Evolutionary conservation across 768 basidiomycete genomes (phyloP).

Genomic region (Coprinopsis sp.): DNA sequence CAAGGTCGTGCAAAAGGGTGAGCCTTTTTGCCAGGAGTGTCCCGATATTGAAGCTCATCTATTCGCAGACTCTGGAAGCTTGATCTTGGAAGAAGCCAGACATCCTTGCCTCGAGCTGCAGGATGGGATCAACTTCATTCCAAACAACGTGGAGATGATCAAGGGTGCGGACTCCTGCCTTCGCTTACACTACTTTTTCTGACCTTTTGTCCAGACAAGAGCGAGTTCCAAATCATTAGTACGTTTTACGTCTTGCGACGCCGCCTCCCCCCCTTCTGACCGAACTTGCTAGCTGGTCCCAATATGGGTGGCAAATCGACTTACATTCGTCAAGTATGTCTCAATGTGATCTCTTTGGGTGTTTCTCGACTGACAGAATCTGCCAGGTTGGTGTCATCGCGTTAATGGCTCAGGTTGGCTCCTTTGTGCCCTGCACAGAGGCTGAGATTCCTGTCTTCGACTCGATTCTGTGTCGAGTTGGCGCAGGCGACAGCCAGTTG

Average conservation of each 20-base stretch:
- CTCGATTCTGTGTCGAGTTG: conserved; percentile 91
- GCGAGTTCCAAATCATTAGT: conserved; percentile 97
- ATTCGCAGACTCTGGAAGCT: conserved; percentile 66
- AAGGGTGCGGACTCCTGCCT: conserved; percentile 48
- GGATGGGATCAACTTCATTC: conserved; percentile 91
- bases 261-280: conserved; percentile 1
- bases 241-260: conserved; percentile 16
- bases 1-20: conserved; percentile 70
- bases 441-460: conserved; percentile 92
- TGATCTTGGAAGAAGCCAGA: conserved; percentile 79
- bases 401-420: conserved; percentile 93
- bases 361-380: conserved; percentile 2
- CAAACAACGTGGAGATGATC: conserved; percentile 93
- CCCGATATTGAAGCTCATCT: background rate
- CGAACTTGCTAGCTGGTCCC: conserved; percentile 64
- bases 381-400: conserved; percentile 83
- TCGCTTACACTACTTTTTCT: background rate
- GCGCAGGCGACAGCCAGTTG: conserved; percentile 95
- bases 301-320: conserved; percentile 99
- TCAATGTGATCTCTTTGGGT: background rate
- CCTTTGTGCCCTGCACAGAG: conserved; percentile 88
- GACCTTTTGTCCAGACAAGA: conserved; percentile 45
- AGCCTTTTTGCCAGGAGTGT: conserved; percentile 5
- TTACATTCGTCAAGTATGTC: conserved; percentile 79
- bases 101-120: conserved; percentile 97